phyloP scores from a whole-genome alignment of 345 rosid genomes.

The Eucalyptus albens region DNA sequence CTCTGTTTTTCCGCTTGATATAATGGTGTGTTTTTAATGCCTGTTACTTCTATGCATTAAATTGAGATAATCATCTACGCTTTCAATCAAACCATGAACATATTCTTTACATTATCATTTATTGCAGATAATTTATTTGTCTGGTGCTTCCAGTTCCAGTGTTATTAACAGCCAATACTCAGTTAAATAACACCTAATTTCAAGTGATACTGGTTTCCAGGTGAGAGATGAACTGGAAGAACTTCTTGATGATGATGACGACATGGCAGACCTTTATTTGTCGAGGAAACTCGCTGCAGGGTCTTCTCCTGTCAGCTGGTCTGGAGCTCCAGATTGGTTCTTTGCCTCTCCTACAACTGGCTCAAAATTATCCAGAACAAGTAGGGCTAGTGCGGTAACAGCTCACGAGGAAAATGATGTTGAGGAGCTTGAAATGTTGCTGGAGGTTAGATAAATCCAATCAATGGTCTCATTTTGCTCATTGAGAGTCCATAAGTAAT shows the following conservation, averaged over 20 bases:
- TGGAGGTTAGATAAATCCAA: slow-evolving; percentile 22
- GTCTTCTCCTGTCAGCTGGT: slow-evolving; percentile 24
- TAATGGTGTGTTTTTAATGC: not conserved
- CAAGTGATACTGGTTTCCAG: slow-evolving; percentile 1
- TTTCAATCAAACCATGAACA: not conserved
- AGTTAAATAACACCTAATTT: not conserved
- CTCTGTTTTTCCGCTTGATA: not conserved
- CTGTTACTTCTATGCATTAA: not conserved
- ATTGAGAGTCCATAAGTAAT: not conserved
- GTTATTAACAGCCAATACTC: not conserved
- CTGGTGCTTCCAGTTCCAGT: not conserved
- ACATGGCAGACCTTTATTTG: slow-evolving; percentile 49
- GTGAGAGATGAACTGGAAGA: slow-evolving; percentile 48
- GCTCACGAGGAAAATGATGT: slow-evolving; percentile 34
- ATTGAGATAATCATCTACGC: not conserved
- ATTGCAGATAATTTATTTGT: not conserved
- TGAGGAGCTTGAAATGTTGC: slow-evolving; percentile 61
- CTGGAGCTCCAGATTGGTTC: slow-evolving; percentile 25
- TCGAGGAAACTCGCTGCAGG: slow-evolving; percentile 25
- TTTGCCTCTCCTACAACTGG: slow-evolving; percentile 18
- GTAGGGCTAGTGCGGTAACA: slow-evolving; percentile 24
- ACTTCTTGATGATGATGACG: slow-evolving; percentile 40
- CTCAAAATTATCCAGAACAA: slow-evolving; percentile 33
- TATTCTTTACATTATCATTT: not conserved
- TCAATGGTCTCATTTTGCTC: not conserved